Conservation (phyloP, 495 filamentous ascomycete genomes). For the Pseudoneurospora amorphoporcata region DNA sequence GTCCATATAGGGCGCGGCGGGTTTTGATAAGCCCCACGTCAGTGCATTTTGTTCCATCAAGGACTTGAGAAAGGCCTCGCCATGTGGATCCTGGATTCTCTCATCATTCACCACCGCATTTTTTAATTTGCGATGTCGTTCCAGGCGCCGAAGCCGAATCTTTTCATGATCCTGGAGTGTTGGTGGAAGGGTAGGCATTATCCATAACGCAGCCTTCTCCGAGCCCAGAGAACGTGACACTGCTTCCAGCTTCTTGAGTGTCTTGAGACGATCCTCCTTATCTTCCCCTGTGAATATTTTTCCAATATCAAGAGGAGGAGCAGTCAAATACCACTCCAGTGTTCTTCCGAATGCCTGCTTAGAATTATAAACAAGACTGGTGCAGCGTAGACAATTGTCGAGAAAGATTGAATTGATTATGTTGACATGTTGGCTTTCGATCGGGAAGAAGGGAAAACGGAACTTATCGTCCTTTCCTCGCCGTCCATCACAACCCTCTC, state of each 20-base stretch:
- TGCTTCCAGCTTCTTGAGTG: slow-evolving; percentile 18
- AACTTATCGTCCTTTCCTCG: slow-evolving; percentile 25
- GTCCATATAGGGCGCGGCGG: too few species aligned
- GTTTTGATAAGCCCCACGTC: too few species aligned
- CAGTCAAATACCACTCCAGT: slow-evolving; percentile 25
- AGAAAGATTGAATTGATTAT: slow-evolving; percentile 35
- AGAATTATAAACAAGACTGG: slow-evolving; percentile 21
- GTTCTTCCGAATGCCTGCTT: slow-evolving; percentile 10
- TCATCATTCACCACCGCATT: too few species aligned
- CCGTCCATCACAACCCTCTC: slow-evolving; percentile 8
- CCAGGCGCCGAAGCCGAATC: too few species aligned
- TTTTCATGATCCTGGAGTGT: too few species aligned
- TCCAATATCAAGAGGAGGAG: slow-evolving; percentile 1
- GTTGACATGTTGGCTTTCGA: slow-evolving; percentile 24
- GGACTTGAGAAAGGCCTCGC: too few species aligned
- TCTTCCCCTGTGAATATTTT: slow-evolving; percentile 8
- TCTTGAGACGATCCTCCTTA: slow-evolving; percentile 7
- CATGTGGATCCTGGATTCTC: too few species aligned
- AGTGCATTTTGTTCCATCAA: too few species aligned
- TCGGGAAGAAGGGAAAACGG: slow-evolving; percentile 29
- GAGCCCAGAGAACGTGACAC: too few species aligned
- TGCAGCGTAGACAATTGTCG: slow-evolving; percentile 21
- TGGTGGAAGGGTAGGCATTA: too few species aligned
- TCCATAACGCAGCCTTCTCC: too few species aligned
- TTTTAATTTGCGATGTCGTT: too few species aligned